Base-by-base conservation (phyloP, 164 flowering plant species). In the Echeveria elegans region DNA sequence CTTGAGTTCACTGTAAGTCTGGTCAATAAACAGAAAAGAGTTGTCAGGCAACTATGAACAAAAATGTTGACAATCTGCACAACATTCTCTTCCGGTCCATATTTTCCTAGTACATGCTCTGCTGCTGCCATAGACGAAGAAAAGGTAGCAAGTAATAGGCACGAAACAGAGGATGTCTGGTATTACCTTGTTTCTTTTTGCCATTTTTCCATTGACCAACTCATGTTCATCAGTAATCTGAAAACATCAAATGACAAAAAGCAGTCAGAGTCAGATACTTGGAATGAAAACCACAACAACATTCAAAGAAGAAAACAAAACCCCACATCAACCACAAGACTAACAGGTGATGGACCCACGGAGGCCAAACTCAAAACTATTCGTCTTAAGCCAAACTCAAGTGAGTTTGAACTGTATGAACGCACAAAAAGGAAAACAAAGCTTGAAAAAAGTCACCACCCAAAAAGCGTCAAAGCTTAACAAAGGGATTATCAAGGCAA, bases 1-100 rank as follows among this genome's bases (percentile, higher is more conserved):
- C 28, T 63, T 36, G 29, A 63, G 66, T 21, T 63, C 45, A 31
- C 1, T 21, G n/a, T 37, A 63, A 12, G 29, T 63, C 66, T 63
- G 66, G 66, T 40, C 15, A 63, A 63, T 37, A 11, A 18, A 19
- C 31, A 56, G 61, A 56, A 56, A 26, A 56, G 5, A 26, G 4
- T 28, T 28, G 21, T 50, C 21, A 50, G 28, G 2, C 66, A n/a
- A 63, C 3, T 43, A 15, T 11, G 18, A 43, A 3, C 16, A 43
- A 43, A 43, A 43, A 43, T 1, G 16, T 18, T 18, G 15, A 43
- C n/a, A 43, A 43, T 10, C 0, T 21, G 28, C 60, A 26, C 3
- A 53, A 10, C 23, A 23, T 26, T 53, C 30, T 21, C 12, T 9
- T 53, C 9, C 29, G 18, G 15, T 14, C 3, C 15, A 43, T 43